Percentiles rank a stretch among this genome's conserved stretches.
Evolutionary conservation across 345 rosid genomes (phyloP).

Genomic region (Syzygium jambos): DNA sequence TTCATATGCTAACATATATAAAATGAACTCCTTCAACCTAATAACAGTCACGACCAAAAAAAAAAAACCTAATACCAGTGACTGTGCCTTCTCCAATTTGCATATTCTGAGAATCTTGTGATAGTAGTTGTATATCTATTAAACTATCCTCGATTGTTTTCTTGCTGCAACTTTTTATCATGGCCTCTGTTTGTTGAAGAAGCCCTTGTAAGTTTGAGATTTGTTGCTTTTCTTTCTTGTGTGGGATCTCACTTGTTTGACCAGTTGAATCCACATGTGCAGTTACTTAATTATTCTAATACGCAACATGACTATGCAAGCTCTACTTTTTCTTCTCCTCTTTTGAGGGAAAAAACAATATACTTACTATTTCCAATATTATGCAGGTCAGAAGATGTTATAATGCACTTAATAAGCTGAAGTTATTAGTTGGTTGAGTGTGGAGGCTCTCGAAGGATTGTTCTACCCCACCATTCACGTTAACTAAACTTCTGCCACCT

Average conservation of each 20-base stretch:
- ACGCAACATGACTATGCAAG: not conserved
- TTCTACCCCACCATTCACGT: not conserved
- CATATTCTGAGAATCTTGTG: not conserved
- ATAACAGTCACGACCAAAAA: not conserved
- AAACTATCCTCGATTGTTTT: not conserved
- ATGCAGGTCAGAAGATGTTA: not conserved
- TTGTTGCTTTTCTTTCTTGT: not conserved
- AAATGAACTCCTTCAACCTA: not conserved
- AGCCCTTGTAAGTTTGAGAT: not conserved
- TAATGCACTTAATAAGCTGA: not conserved
- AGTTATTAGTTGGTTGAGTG: not conserved
- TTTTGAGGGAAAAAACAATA: not conserved
- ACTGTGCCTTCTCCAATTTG: not conserved
- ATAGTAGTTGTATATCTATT: not conserved
- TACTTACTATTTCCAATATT: not conserved
- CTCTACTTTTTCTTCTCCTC: not conserved
- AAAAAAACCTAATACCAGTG: not conserved
- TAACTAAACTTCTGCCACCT: not conserved
- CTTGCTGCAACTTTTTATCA: not conserved
- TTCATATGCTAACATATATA: not conserved
- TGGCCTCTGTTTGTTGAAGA: not conserved
- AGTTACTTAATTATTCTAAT: not conserved
- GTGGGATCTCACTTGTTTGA: not conserved
- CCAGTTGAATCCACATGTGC: not conserved
- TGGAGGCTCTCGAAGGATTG: not conserved